Evolutionary conservation across 1,139 yeast species (phyloP), one percentile per base, ranked within the genome.

Genomic region (Diutina ranongensis): DNA sequence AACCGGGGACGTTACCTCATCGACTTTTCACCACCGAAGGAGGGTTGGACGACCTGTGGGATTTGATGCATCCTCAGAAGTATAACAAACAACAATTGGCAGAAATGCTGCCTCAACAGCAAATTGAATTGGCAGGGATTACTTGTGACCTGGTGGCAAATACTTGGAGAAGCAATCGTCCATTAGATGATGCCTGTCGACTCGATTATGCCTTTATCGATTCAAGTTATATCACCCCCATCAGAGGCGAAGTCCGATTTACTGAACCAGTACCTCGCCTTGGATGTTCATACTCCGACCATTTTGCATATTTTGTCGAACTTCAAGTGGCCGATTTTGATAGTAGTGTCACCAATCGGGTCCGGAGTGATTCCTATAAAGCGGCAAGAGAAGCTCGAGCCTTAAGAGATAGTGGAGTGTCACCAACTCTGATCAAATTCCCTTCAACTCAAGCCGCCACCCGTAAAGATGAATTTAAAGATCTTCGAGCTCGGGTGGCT

Each of bases 111-210:
- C 85, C 94, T 0, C 60, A 69, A 44, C 83, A 83, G 40, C 97
- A 92, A 57, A 71, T 92, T 15, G 56, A 57, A 2, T 52, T 65
- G 27, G 96, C 87, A 2, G 97, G 96, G 0, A 77, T 83, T 4
- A 94, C 99, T 0, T 88, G 97, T 60, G 95, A 92, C 58, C 84
- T 95, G 1, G 71, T 70, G 33, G 64, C 89, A 47, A 92, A 92
- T 58, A 83, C 96, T 2, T 94, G 95, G 95, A 72, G 97, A 52
- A 72, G 76, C 1, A 50, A 63, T 18, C 66, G 87, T 45, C 63
- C 72, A 21, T 72, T 74, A 0, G 71, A 76, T 50, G 94, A 87
- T 52, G 98, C 98, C 1, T 83, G 94, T 56, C 70, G 99, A 44
- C 68, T 92, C 47, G 99, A 94, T 58, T 92, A 92, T 59, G 94